Base-by-base conservation (phyloP, 192 early-diverging fungal species). In the Mortierella claussenii region DNA sequence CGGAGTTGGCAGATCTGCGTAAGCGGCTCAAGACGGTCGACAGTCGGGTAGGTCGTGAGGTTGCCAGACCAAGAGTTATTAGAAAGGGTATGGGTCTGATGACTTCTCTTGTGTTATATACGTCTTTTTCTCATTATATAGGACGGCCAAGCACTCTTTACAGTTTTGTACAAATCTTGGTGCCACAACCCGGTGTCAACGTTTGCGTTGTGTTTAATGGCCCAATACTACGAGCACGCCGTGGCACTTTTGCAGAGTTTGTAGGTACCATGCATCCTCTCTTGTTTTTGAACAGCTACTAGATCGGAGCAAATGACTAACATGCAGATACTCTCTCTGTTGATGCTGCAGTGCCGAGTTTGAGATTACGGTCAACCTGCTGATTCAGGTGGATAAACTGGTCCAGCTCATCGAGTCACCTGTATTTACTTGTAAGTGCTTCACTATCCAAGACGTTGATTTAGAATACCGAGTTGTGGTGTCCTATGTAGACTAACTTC, bases 351-450 rank as follows among this genome's bases (percentile, higher is more conserved):
- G 87, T 79, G 96, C 92, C 10, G 93, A 96, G 49, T 83, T 96
- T 52, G 97, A 98, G 68, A 93, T 98, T 50, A 97, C 95, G 3
- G 96, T 99, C 36, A 93, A 89, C 55, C 84, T 97, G 28, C 79
- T 99, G 20, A 95, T 99, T 34, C 97, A 98, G 69, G 89, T 98
- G 26, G 98, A 99, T 71, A 99, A 98, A 65, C 88, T 99, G 3
- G 98, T 99, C 30, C 97, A 98, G 80, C 83, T 99, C 5, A 70
- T 99, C 18, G 98, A 99, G 79, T 95, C 93, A 1, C 98, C 98
- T 9, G 96, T 99, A 17, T 99, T 99, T 82, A 97, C 97, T 7
- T 94, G 87, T 86, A 83, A 78, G 75, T 45, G n/a, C n/a, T n/a
- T n/a, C n/a, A n/a, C n/a, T n/a, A n/a, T n/a, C n/a, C n/a, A n/a